Evolutionary conservation across 345 rosid genomes (phyloP).

Genomic region (Litchi chinensis): DNA sequence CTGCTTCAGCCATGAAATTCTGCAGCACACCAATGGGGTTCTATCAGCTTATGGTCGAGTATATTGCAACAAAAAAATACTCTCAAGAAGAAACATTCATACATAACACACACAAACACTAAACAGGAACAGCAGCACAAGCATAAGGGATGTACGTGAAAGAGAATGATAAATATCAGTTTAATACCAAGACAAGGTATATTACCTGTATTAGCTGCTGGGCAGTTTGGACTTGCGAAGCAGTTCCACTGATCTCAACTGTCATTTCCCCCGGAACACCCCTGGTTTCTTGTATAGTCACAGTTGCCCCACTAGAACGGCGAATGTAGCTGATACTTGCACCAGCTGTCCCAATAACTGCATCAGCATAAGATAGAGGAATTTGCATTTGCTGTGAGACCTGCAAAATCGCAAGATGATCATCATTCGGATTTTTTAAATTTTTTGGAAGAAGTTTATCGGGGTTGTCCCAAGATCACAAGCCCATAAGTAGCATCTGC

Average conservation of each 20-base stretch:
- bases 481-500: not conserved
- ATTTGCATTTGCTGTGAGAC: constrained; percentile 94
- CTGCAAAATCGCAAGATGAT: constrained; percentile 42
- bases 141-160: not conserved
- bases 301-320: constrained; percentile 96
- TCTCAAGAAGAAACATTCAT: not conserved
- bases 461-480: not conserved
- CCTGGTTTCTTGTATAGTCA: constrained; percentile 93
- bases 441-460: not conserved
- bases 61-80: not conserved
- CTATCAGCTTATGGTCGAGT: constrained; percentile 13
- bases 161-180: constrained; percentile 8
- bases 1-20: constrained; percentile 99
- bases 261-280: constrained; percentile 99
- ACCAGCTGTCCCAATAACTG: constrained; percentile 97
- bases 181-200: not conserved
- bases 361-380: constrained; percentile 89
- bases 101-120: not conserved
- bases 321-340: constrained; percentile 95
- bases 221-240: constrained; percentile 96
- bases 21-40: constrained; percentile 35
- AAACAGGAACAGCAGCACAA: not conserved
- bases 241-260: constrained; percentile 96
- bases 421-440: not conserved
- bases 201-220: constrained; percentile 92